Base-by-base conservation (phyloP, 2,329 filamentous ascomycete species). In the Leptographium procerum region DNA sequence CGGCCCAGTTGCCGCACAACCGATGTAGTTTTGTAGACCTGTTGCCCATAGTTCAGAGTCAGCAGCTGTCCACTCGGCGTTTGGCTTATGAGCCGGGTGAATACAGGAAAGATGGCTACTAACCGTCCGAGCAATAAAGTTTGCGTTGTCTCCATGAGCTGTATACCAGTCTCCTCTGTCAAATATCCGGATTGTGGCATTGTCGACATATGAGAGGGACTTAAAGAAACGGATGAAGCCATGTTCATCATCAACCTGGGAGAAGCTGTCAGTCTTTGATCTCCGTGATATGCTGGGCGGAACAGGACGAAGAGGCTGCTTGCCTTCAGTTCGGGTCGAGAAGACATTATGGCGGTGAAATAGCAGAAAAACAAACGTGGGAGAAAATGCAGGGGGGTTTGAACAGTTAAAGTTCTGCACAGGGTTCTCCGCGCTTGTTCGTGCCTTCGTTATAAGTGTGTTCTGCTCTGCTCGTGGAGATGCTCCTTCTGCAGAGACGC, bases 171-270 rank as follows among this genome's bases (percentile, higher is more conserved):
- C 94, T 40, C 89, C 88, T 63, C 94, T 85, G 68, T 97, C 91
- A 69, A 97, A 97, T 61, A 99, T 87, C 57, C 94, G 86, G 57
- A 99, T 80, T 0, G 89, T 91, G 57, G 88, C 87, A 45, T 84
- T 80, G 65, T 84, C 83, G 57, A 84, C 83, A 16, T 77, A 67
- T 7, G 90, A 84, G 3, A 99, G 80, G n/a, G 85, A 87, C 66
- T 92, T 92, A 78, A 95, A 99, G 75, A 91, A 95, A 65, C 87
- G 89, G 75, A 97, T 96, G 78, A 99, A 99, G 65, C 92, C 91
- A 68, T 87, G 85, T 77, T 99, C 94, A 69, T 99, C 94, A 68
- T 99, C 95, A 69, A 97, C 89, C 88, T 91, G 43, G n/a, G 5
- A 4, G 28, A 4, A 6, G 34, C 28, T 51, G 34, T 50, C 29